These are phyloP conservation scores for Coprinopsis strossmayeri DNA, from an alignment of 768 basidiomycete genomes.

Conservation along the genomic window DNA sequence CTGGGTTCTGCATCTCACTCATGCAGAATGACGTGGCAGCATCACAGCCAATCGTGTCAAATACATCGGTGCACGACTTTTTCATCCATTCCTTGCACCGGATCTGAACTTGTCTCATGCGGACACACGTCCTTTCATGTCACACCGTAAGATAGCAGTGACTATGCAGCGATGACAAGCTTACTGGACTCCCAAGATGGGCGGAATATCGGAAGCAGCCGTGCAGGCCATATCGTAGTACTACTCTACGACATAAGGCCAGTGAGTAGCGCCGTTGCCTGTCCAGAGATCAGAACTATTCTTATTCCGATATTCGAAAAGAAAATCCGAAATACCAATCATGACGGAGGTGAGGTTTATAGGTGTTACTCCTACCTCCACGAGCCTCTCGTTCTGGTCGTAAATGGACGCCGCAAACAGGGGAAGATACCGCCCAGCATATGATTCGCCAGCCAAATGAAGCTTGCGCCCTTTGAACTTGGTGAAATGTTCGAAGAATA, in stretches of 20 bases:
- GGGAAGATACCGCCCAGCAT: slow-evolving; percentile 68
- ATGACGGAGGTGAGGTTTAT: slow-evolving; percentile 68
- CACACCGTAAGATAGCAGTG: slow-evolving; percentile 7
- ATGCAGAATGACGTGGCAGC: slow-evolving; percentile 61
- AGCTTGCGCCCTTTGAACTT: slow-evolving; percentile 63
- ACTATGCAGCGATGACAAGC: slow-evolving; percentile 19
- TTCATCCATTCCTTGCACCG: slow-evolving; percentile 56
- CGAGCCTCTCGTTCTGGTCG: slow-evolving; percentile 58
- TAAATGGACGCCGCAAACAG: slow-evolving; percentile 72
- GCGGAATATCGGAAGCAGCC: slow-evolving; percentile 39
- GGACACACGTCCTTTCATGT: slow-evolving; percentile 37
- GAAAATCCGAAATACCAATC: slow-evolving; percentile 52
- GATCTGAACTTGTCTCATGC: slow-evolving; percentile 54
- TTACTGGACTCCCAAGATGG: slow-evolving; percentile 41
- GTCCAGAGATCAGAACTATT: background rate
- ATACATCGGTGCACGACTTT: slow-evolving; percentile 51
- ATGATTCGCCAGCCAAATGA: slow-evolving; percentile 71
- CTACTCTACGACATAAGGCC: slow-evolving; percentile 33
- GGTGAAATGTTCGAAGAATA: slow-evolving; percentile 71
- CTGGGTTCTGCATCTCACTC: slow-evolving; percentile 35
- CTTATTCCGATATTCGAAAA: background rate
- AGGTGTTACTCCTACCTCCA: slow-evolving; percentile 44
- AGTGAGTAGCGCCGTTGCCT: slow-evolving; percentile 63
- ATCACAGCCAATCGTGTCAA: slow-evolving; percentile 58
- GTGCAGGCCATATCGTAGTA: slow-evolving; percentile 52